Conservation (phyloP, 192 early-diverging fungal genomes). For the Linnemannia exigua region DNA sequence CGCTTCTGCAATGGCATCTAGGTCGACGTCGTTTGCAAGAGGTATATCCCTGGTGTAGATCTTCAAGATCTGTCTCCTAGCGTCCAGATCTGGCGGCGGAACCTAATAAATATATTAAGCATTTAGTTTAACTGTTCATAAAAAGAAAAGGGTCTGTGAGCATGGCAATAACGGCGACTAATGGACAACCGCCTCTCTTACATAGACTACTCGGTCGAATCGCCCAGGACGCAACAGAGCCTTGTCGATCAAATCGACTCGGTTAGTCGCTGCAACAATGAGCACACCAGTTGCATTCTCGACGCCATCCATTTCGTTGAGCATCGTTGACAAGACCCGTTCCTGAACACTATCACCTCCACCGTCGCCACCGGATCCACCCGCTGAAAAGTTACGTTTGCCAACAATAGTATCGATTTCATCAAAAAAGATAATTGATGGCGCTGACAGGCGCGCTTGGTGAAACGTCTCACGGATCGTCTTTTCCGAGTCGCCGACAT, state of each 20-base stretch:
- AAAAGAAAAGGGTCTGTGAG: neutral
- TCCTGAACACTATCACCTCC: conserved; percentile 85
- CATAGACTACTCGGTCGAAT: conserved; percentile 87
- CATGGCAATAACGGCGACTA: neutral
- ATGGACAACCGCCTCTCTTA: conserved; percentile 28
- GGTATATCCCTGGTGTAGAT: conserved; percentile 68
- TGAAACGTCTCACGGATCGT: conserved; percentile 84
- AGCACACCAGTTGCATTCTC: conserved; percentile 79
- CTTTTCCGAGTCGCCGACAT: conserved; percentile 90
- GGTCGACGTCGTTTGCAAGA: conserved; percentile 62
- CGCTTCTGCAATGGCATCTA: conserved; percentile 60
- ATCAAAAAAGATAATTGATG: conserved; percentile 96
- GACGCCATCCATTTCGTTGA: conserved; percentile 95
- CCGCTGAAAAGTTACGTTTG: conserved; percentile 72
- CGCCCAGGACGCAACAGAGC: conserved; percentile 88
- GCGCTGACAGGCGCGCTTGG: conserved; percentile 81
- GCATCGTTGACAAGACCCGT: conserved; percentile 79
- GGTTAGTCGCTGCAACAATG: conserved; percentile 89
- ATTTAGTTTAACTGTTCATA: neutral
- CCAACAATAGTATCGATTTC: conserved; percentile 98
- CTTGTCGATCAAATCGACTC: conserved; percentile 90
- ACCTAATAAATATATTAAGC: conserved; percentile 40
- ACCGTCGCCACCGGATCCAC: conserved; percentile 62
- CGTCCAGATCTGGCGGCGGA: conserved; percentile 65
- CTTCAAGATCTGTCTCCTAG: conserved; percentile 62